These are phyloP conservation scores for Chromera velia DNA, from an alignment of 73 alveolate genomes.

Conservation along the genomic window DNA sequence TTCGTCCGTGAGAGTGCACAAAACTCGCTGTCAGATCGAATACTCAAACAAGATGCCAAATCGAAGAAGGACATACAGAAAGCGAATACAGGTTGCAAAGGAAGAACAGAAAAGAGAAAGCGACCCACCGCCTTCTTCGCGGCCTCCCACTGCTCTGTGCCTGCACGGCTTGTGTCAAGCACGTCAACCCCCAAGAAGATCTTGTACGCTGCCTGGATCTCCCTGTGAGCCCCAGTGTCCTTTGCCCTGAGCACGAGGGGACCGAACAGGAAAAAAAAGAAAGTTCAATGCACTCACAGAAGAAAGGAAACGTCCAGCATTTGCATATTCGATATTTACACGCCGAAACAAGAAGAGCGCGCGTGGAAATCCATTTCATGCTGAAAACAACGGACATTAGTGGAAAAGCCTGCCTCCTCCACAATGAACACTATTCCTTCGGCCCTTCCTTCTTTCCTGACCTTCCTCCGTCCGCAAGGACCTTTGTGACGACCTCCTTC, in stretches of 20 bases:
- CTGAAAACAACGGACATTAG: too few species aligned
- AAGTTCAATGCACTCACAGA: too few species aligned
- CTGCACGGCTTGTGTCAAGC: conserved; percentile 78
- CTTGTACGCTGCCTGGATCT: conserved; percentile 63
- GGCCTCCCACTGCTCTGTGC: conserved; percentile 68
- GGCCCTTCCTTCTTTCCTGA: conserved; percentile 39
- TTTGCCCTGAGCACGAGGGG: too few species aligned
- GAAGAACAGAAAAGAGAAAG: too few species aligned
- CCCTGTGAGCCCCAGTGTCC: conserved; percentile 49
- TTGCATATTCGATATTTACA: too few species aligned
- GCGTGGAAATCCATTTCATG: too few species aligned
- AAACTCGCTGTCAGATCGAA: neutral
- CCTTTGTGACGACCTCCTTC: conserved; percentile 66
- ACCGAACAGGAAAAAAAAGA: too few species aligned
- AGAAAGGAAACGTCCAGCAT: too few species aligned
- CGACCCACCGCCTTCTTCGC: conserved; percentile 46
- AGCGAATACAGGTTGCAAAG: too few species aligned
- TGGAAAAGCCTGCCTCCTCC: conserved; percentile 50
- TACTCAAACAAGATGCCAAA: neutral
- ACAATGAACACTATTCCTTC: conserved; percentile 23
- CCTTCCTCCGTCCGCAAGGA: conserved; percentile 55
- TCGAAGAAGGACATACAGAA: neutral
- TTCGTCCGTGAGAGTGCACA: too few species aligned
- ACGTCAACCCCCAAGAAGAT: conserved; percentile 63
- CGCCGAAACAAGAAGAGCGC: too few species aligned